Percentiles rank a stretch among this genome's conserved stretches.
Conservation (phyloP, 2,329 filamentous ascomycete genomes). For the Ilyonectria mors-panacis region DNA sequence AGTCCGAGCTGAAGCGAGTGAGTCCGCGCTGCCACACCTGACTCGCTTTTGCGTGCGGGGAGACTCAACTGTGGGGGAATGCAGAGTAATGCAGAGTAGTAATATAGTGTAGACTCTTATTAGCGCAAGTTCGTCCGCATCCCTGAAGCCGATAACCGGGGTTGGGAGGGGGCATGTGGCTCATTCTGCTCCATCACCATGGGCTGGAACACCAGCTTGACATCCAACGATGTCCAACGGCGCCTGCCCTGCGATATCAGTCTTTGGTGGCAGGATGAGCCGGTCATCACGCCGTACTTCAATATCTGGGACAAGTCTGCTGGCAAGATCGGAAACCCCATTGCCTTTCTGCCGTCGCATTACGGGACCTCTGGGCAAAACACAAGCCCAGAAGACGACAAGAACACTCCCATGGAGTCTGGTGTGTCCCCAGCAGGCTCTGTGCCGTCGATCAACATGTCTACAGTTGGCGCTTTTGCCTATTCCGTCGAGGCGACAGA, state of each 20-base stretch:
- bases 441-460: constrained; percentile 49
- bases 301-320: constrained; percentile 58
- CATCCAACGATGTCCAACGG: constrained; percentile 52
- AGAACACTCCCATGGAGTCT: constrained; percentile 23
- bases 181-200: constrained; percentile 51
- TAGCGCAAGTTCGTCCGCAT: neutral
- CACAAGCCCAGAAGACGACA: constrained; percentile 16
- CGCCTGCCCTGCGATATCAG: constrained; percentile 56
- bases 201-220: constrained; percentile 56
- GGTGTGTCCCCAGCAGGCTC: constrained; percentile 27
- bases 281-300: constrained; percentile 56
- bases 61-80: neutral
- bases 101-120: neutral
- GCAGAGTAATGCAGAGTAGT: neutral
- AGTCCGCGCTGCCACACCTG: neutral
- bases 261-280: constrained; percentile 54
- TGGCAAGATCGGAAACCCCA: constrained; percentile 51
- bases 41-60: neutral
- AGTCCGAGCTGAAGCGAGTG: neutral
- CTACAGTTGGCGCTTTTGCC: constrained; percentile 59
- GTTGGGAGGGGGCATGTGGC: neutral
- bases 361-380: constrained; percentile 29
- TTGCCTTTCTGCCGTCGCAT: constrained; percentile 50
- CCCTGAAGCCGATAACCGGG: neutral
- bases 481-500: constrained; percentile 62